These are phyloP conservation scores for Clavaria fumosa DNA, from an alignment of 768 basidiomycete species.

Conservation along the genomic window DNA sequence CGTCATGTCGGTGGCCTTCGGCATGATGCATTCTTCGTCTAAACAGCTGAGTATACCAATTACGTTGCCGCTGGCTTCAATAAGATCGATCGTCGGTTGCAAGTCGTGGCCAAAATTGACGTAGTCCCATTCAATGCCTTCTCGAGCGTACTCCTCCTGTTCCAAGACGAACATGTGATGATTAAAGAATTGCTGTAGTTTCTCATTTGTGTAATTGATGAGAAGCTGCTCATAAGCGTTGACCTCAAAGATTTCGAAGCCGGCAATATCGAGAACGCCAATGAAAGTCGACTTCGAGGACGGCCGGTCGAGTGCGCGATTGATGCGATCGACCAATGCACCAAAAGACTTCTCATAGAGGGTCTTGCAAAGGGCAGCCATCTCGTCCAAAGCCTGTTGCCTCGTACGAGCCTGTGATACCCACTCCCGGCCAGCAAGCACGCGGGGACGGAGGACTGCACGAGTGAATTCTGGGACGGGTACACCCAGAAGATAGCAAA, in stretches of 20 bases:
- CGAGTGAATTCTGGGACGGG: constrained; percentile 77
- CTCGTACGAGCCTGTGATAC: constrained; percentile 84
- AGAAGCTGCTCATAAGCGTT: constrained; percentile 96
- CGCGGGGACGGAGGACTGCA: constrained; percentile 76
- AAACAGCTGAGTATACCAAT: constrained; percentile 88
- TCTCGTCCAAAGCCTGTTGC: constrained; percentile 86
- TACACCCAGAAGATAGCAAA: constrained; percentile 84
- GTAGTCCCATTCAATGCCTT: constrained; percentile 95
- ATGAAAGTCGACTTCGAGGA: constrained; percentile 89
- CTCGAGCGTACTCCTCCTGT: constrained; percentile 95
- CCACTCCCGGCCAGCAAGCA: constrained; percentile 93
- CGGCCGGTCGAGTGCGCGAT: constrained; percentile 85
- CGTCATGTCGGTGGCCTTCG: constrained; percentile 88
- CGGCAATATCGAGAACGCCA: constrained; percentile 96
- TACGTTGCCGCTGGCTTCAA: constrained; percentile 64
- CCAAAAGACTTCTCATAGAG: constrained; percentile 97
- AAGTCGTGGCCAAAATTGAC: constrained; percentile 96
- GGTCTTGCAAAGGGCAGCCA: constrained; percentile 83
- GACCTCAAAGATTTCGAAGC: constrained; percentile 92
- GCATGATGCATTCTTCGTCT: constrained; percentile 99
- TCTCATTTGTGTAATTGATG: constrained; percentile 99
- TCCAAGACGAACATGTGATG: constrained; percentile 99
- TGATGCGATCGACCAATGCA: constrained; percentile 85
- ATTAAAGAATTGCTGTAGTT: constrained; percentile 94
- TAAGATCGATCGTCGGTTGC: constrained; percentile 96